These are phyloP conservation scores for Posidonia oceanica DNA, from an alignment of 116 monocot species.

Conservation along the genomic window DNA sequence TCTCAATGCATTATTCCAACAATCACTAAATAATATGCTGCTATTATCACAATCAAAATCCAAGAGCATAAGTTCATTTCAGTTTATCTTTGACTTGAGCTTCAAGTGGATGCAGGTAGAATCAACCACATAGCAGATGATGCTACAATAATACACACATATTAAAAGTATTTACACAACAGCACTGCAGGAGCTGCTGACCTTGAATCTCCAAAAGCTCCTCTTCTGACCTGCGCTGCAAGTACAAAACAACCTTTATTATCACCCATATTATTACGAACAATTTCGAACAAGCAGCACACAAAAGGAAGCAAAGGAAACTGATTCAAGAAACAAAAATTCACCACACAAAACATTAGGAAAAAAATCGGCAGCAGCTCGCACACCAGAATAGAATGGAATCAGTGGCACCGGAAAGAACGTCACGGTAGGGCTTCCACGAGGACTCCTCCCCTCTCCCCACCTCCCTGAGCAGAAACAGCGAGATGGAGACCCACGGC, in stretches of 20 bases:
- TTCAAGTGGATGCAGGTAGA: too few species aligned
- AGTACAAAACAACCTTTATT: conserved; percentile 4
- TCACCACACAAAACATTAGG: not conserved
- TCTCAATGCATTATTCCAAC: too few species aligned
- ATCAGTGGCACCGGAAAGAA: conserved; percentile 52
- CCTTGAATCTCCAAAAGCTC: conserved; percentile 81
- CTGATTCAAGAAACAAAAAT: not conserved
- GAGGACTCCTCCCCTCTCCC: conserved; percentile 33
- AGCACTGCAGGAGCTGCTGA: conserved; percentile 3
- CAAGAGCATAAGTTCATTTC: too few species aligned
- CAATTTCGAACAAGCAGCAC: not conserved
- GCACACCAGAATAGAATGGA: conserved; percentile 82
- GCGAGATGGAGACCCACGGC: conserved; percentile 63
- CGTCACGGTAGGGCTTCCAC: conserved; percentile 62
- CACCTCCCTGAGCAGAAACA: conserved; percentile 64
- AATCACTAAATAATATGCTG: too few species aligned
- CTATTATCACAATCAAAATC: too few species aligned
- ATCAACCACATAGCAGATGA: too few species aligned
- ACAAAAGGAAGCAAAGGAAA: not conserved
- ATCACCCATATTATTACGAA: not conserved
- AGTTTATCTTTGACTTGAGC: too few species aligned
- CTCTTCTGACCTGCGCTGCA: conserved; percentile 82
- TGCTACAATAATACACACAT: too few species aligned
- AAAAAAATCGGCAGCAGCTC: not conserved
- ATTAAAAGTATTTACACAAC: not conserved